Conservation (phyloP, 208 protist genomes). For the Trypanosoma cruzi region DNA sequence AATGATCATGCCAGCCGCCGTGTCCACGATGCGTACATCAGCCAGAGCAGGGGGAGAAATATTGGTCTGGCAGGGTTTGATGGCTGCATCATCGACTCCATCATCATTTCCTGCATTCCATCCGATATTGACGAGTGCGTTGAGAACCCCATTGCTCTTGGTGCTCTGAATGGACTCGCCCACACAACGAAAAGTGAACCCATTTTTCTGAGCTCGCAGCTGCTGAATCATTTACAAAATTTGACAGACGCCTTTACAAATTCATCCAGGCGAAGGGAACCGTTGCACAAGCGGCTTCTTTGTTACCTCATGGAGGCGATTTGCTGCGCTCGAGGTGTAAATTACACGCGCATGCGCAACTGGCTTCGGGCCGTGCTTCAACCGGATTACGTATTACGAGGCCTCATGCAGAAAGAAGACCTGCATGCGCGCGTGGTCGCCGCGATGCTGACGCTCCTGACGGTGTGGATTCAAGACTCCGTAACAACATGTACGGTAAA, state of each 20-base stretch:
- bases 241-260: slow-evolving; percentile 73
- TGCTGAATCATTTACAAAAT: slow-evolving; percentile 70
- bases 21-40: not conserved
- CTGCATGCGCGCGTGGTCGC: slow-evolving; percentile 79
- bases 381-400: slow-evolving; percentile 69
- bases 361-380: slow-evolving; percentile 81
- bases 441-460: slow-evolving; percentile 66
- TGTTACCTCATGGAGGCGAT: slow-evolving; percentile 77
- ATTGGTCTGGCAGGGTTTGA: slow-evolving; percentile 55
- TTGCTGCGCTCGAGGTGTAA: slow-evolving; percentile 57
- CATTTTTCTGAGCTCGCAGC: slow-evolving; percentile 44
- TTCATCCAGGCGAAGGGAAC: slow-evolving; percentile 53
- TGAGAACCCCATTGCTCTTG: slow-evolving; percentile 53
- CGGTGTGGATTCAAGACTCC: slow-evolving; percentile 75
- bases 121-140: slow-evolving; percentile 61
- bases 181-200: slow-evolving; percentile 52
- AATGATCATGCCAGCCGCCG: slow-evolving; percentile 5
- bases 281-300: slow-evolving; percentile 68
- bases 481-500: slow-evolving; percentile 39
- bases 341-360: slow-evolving; percentile 69
- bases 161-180: slow-evolving; percentile 64
- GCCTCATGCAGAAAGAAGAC: slow-evolving; percentile 74
- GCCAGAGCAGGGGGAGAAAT: slow-evolving; percentile 26
- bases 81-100: slow-evolving; percentile 51
- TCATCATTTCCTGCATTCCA: slow-evolving; percentile 62